These are phyloP conservation scores for Kuraishia ogatae DNA, from an alignment of 805 yeast genomes.

Conservation along the genomic window DNA sequence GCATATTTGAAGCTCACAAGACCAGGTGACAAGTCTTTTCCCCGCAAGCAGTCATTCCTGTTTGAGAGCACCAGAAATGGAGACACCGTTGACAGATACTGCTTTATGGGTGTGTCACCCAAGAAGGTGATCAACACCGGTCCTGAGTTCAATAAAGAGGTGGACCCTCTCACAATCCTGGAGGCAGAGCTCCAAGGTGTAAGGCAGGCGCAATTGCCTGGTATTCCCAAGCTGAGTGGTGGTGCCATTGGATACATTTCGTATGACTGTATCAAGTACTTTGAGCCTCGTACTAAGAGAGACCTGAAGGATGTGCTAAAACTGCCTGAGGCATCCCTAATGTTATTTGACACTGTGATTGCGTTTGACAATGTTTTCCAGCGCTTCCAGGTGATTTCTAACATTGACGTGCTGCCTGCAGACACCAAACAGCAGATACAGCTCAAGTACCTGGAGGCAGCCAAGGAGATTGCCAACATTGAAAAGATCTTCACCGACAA, in stretches of 20 bases:
- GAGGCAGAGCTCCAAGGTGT: slow-evolving; percentile 64
- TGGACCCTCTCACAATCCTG: slow-evolving; percentile 71
- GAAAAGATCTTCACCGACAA: slow-evolving; percentile 39
- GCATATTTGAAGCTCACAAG: slow-evolving; percentile 81
- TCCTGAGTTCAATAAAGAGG: slow-evolving; percentile 48
- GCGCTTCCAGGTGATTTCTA: slow-evolving; percentile 84
- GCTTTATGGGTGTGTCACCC: slow-evolving; percentile 86
- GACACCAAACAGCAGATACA: slow-evolving; percentile 25
- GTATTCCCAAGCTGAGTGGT: slow-evolving; percentile 78
- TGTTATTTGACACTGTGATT: slow-evolving; percentile 84
- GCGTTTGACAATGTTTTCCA: slow-evolving; percentile 94
- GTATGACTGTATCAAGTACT: slow-evolving; percentile 93
- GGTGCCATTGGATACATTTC: slow-evolving; percentile 97
- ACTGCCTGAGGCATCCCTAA: slow-evolving; percentile 86
- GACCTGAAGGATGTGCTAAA: slow-evolving; percentile 68
- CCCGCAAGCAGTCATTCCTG: slow-evolving; percentile 62
- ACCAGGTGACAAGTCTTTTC: slow-evolving; percentile 42
- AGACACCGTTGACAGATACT: slow-evolving; percentile 81
- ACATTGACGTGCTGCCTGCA: slow-evolving; percentile 40
- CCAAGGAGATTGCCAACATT: slow-evolving; percentile 46
- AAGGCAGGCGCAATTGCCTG: slow-evolving; percentile 71
- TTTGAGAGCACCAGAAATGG: slow-evolving; percentile 88
- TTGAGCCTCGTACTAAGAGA: slow-evolving; percentile 84
- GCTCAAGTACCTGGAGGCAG: slow-evolving; percentile 44
- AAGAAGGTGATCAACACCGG: slow-evolving; percentile 80